These are phyloP conservation scores for Epichloe sp. DNA, from an alignment of 2,329 filamentous ascomycete species.

Conservation along the genomic window DNA sequence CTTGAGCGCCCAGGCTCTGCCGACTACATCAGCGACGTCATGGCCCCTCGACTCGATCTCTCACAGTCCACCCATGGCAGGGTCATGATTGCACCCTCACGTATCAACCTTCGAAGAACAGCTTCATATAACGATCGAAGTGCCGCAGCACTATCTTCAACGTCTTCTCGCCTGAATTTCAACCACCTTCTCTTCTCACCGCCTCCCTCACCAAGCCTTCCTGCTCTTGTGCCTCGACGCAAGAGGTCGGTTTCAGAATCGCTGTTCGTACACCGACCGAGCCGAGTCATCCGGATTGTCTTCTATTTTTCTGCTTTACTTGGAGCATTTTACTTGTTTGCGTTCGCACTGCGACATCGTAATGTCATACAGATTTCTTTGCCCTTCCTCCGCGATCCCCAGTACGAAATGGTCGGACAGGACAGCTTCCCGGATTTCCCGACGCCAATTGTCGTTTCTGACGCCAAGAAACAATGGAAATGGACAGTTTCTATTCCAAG, in stretches of 20 bases:
- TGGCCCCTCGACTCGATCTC: constrained; percentile 35
- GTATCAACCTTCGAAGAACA: constrained; percentile 45
- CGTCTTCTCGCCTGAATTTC: constrained; percentile 50
- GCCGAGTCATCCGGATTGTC: constrained; percentile 41
- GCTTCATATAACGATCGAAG: constrained; percentile 41
- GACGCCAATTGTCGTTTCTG: constrained; percentile 57
- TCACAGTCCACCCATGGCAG: constrained; percentile 31
- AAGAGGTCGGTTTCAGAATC: constrained; percentile 44
- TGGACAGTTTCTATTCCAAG: constrained; percentile 76
- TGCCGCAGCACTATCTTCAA: constrained; percentile 37
- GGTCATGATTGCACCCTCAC: constrained; percentile 39
- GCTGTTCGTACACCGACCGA: constrained; percentile 32
- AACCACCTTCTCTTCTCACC: constrained; percentile 54
- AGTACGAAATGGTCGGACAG: constrained; percentile 55
- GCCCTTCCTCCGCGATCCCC: constrained; percentile 33
- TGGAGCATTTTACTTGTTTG: constrained; percentile 36
- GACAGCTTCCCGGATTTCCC: constrained; percentile 57
- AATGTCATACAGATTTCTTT: constrained; percentile 17
- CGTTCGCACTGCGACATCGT: constrained; percentile 15
- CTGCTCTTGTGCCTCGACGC: constrained; percentile 51
- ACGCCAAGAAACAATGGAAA: constrained; percentile 48
- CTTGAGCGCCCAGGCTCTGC: neutral
- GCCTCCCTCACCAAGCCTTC: constrained; percentile 60
- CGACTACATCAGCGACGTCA: constrained; percentile 13
- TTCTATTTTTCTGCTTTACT: constrained; percentile 39